Evolutionary conservation across 2,329 filamentous ascomycete species (phyloP), one percentile per base, ranked within the genome.

Genomic region (Xylaria sp.): DNA sequence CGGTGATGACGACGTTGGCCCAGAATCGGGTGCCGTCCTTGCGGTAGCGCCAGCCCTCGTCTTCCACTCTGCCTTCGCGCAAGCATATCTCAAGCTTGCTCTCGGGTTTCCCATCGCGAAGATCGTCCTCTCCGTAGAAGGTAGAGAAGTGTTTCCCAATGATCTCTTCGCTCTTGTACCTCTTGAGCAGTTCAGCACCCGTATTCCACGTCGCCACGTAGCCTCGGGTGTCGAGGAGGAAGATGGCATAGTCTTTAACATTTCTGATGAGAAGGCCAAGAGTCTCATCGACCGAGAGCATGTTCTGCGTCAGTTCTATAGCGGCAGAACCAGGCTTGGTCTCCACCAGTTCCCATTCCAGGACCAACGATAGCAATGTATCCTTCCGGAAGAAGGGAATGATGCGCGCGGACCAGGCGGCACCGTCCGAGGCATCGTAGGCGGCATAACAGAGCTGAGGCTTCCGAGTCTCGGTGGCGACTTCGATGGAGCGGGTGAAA

Each of bases 241-340:
- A 67, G 15, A 67, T 67, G 28, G 65, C 65, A n/a, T 67, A 67
- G 37, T 67, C 65, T 13, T 64, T 64, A 37, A 67, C 65, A 3
- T 61, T 46, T 10, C 63, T 61, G 18, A 67, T 64, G 8, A 67
- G 65, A 2, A 67, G 28, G 5, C 60, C 60, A 23, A 67, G 48
- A 3, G 65, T 64, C 54, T 67, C 65, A 18, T 67, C 65, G 39
- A 56, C 37, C 2, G 65, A 63, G 9, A 67, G 65, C 65, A 67
- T 60, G 48, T 63, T 64, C 28, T 64, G 54, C 5, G 60, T 60
- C 20, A 64, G 12, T 46, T 63, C 65, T 34, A 56, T 44, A 23
- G 20, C 48, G 23, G 44, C 18, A 28, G 34, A 20, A 4, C 37
- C 48, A 6, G 58, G 23, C 13, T 48, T 39, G 37, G 13, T 18